Base-by-base conservation (phyloP, 2,329 filamentous ascomycete species). In the Microdochium trichocladiopsis region DNA sequence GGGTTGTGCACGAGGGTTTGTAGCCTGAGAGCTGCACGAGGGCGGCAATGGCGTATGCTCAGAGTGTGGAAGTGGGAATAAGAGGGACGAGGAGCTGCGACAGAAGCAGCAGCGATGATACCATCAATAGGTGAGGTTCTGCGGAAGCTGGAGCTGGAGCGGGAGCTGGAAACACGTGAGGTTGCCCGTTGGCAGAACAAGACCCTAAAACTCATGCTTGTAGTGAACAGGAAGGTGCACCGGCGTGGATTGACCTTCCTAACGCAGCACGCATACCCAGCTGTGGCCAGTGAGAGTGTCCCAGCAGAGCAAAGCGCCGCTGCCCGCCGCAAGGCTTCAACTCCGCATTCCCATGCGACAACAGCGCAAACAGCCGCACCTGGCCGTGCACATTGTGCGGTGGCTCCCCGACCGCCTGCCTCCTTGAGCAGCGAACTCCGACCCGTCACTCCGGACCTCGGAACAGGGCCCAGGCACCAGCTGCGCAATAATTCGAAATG, bases 11-110 rank as follows among this genome's bases (percentile, higher is more conserved):
- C 56, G 50, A 57, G 48, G 25, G 50, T 37, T 36, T 48, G 58
- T 36, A 56, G 53, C 47, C 51, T 58, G 48, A 57, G 58, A 49
- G 41, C 25, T 22, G 25, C 28, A 48, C 37, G 36, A 45, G 41
- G 41, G 10, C 18, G 41, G 21, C 12, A 11, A 45, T 22, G 12
- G 16, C 18, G 41, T 45, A 18, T 45, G 41, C 9, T 21, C 8
- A 31, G 28, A 8, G 28, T 8, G 28, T 8, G 28, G 14, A 8
- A 31, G 14, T 8, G 28, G 28, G 28, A 14, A 31, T 8, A 31
- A 31, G 28, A 14, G 14, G 28, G 28, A 41, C 8, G 36, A 41
- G n/a, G 36, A 41, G 36, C n/a, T 41, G 36, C 6, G n/a, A 16
- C 36, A 41, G 36, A 41, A 18, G n/a, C n/a, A 16, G 36, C 36